Evolutionary conservation across 768 basidiomycete genomes (phyloP).

Genomic region (Bullera alba): DNA sequence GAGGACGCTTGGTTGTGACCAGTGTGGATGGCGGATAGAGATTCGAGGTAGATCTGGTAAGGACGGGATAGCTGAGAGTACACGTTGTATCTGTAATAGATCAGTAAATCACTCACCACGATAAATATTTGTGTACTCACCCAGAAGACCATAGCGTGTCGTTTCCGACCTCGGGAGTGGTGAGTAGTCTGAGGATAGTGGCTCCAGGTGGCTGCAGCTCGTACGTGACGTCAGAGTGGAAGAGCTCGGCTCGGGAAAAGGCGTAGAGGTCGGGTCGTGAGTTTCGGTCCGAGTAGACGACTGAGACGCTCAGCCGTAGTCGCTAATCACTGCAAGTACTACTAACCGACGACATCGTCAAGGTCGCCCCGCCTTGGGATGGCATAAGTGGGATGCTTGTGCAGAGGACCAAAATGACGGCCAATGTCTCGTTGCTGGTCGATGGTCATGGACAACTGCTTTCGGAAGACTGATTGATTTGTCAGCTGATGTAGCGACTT

Average conservation of each 20-base stretch:
- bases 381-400: conserved; percentile 76
- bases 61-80: conserved; percentile 72
- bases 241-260: conserved; percentile 68
- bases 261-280: conserved; percentile 48
- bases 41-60: conserved; percentile 69
- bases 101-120: background rate
- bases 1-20: conserved; percentile 72
- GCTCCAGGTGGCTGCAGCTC: conserved; percentile 60
- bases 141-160: conserved; percentile 78
- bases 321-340: background rate
- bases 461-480: conserved; percentile 33
- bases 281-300: conserved; percentile 45
- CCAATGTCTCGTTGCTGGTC: conserved; percentile 40
- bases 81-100: conserved; percentile 62
- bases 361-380: conserved; percentile 60
- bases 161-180: conserved; percentile 64
- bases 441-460: conserved; percentile 35
- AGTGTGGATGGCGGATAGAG: conserved; percentile 65
- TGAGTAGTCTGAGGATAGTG: conserved; percentile 69
- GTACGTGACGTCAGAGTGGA: conserved; percentile 78
- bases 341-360: conserved; percentile 45
- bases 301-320: conserved; percentile 3
- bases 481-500: background rate
- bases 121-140: conserved; percentile 45
- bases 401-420: conserved; percentile 50